phyloP scores from a whole-genome alignment of 768 basidiomycete species.

The Nevesoporus exiguus region DNA sequence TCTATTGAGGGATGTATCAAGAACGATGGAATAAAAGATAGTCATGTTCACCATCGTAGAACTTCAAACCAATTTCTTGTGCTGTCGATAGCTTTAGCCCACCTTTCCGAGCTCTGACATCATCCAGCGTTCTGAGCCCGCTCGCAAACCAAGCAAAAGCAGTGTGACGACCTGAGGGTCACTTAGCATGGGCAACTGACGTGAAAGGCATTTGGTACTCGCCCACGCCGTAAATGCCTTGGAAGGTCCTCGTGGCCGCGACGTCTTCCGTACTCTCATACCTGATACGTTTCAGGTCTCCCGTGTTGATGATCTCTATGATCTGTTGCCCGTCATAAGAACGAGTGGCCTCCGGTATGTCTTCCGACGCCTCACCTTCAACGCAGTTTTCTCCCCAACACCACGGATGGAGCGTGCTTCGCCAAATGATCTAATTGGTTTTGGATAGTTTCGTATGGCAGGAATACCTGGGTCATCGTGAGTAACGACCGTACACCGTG shows the following conservation, averaged over 20 bases:
- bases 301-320: slow-evolving; percentile 76
- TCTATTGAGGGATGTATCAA: slow-evolving; percentile 43
- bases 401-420: slow-evolving; percentile 61
- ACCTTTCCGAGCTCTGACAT: slow-evolving; percentile 56
- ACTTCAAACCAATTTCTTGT: slow-evolving; percentile 66
- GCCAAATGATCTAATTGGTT: slow-evolving; percentile 51
- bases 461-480: slow-evolving; percentile 47
- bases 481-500: not conserved
- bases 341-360: not conserved
- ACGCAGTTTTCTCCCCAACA: slow-evolving; percentile 72
- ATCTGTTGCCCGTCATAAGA: slow-evolving; percentile 47
- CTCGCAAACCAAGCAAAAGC: slow-evolving; percentile 72
- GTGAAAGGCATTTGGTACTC: slow-evolving; percentile 23
- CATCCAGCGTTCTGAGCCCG: slow-evolving; percentile 78
- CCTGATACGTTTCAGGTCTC: slow-evolving; percentile 61
- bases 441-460: slow-evolving; percentile 51
- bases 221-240: slow-evolving; percentile 88
- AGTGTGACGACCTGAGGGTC: slow-evolving; percentile 49
- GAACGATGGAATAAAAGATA: not conserved
- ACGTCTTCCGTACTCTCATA: slow-evolving; percentile 69
- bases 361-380: slow-evolving; percentile 47
- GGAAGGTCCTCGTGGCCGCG: slow-evolving; percentile 53
- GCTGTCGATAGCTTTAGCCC: slow-evolving; percentile 56
- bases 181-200: not conserved
- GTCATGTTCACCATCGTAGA: slow-evolving; percentile 57